Evolutionary conservation across 345 rosid genomes (phyloP).

Genomic region (Ailanthus altissimus): DNA sequence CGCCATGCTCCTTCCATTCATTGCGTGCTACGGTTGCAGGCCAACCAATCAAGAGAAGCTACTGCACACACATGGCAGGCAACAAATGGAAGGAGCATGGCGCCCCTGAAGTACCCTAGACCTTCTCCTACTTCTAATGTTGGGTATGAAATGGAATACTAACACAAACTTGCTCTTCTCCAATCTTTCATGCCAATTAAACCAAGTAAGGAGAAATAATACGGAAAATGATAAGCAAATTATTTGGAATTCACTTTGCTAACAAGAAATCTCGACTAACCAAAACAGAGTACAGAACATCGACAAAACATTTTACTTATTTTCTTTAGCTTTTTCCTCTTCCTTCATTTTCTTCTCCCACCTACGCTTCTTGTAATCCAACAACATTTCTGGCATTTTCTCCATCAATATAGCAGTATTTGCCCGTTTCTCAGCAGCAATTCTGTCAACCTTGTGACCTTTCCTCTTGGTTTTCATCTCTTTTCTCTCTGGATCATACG

Average conservation of each 20-base stretch:
- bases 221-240: background rate
- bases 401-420: constrained; percentile 82
- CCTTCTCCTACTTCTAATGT: background rate
- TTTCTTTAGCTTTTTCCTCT: constrained; percentile 67
- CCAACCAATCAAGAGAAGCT: no score
- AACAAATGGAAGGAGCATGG: no score
- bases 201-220: background rate
- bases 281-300: background rate
- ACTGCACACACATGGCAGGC: no score
- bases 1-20: no score
- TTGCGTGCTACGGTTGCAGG: no score
- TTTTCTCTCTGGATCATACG: constrained; percentile 86
- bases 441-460: constrained; percentile 82
- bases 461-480: constrained; percentile 81
- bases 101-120: no score
- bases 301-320: background rate
- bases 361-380: constrained; percentile 86
- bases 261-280: background rate
- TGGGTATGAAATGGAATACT: background rate
- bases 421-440: constrained; percentile 78
- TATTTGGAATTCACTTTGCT: background rate
- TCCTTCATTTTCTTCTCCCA: constrained; percentile 98
- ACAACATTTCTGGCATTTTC: constrained; percentile 84
- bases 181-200: background rate
- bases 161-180: background rate